phyloP scores from a whole-genome alignment of 2,329 filamentous ascomycete species.

The Phaeoacremonium minimum region DNA sequence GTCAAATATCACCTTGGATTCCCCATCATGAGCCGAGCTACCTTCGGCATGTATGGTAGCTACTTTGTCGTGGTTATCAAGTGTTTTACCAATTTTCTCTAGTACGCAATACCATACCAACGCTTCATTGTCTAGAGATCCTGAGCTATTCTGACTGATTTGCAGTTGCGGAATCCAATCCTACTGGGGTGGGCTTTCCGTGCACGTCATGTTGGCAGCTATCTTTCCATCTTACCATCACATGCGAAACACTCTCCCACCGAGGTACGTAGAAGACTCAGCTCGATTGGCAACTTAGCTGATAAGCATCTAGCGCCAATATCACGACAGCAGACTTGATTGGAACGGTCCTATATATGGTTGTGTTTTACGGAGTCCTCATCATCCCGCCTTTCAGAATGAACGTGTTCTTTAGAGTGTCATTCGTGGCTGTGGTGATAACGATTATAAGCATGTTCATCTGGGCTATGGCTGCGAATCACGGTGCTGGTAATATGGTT shows the following conservation, averaged over 20 bases:
- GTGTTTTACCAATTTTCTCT: neutral
- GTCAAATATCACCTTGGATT: neutral
- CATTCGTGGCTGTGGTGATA: neutral
- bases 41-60: neutral
- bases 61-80: neutral
- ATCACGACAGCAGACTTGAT: constrained; percentile 28
- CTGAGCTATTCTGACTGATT: neutral
- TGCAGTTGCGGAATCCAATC: neutral
- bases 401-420: constrained; percentile 2
- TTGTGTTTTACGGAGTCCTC: constrained; percentile 15
- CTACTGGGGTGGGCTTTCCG: neutral
- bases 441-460: constrained; percentile 5
- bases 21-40: neutral
- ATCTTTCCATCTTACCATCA: constrained; percentile 27
- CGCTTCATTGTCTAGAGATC: neutral
- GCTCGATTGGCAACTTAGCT: neutral
- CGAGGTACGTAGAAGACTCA: neutral
- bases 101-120: neutral
- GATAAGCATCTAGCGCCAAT: constrained; percentile 14
- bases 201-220: neutral
- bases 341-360: constrained; percentile 28
- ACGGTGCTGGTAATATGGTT: constrained; percentile 2
- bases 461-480: constrained; percentile 9
- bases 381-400: constrained; percentile 4
- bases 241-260: constrained; percentile 25